A percentile compares a stretch with the other conserved stretches of the same genome.
Conservation (phyloP, 2,329 filamentous ascomycete species). For the Chalaropsis thielavioides region DNA sequence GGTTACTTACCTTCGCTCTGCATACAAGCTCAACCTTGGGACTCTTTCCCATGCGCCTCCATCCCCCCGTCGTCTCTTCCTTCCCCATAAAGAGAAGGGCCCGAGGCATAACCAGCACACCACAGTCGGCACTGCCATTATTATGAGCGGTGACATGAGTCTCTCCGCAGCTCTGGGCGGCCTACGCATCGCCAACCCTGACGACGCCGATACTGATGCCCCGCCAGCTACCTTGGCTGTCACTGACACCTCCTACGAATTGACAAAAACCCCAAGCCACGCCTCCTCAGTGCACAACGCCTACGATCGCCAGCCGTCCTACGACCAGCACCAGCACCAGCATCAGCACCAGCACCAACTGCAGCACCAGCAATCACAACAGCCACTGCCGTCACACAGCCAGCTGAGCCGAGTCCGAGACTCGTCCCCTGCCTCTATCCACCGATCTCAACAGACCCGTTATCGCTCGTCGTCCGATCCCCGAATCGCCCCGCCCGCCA, state of each 20-base stretch:
- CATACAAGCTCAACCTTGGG: constrained; percentile 3
- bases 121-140: constrained; percentile 7
- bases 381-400: constrained; percentile 13
- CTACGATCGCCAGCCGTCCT: not conserved
- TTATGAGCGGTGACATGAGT: constrained; percentile 85
- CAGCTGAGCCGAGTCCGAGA: constrained; percentile 17
- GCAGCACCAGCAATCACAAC: constrained; percentile 15
- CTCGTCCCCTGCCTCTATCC: constrained; percentile 9
- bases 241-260: constrained; percentile 5
- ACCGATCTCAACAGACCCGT: constrained; percentile 11
- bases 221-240: constrained; percentile 17
- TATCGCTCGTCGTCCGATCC: constrained; percentile 17
- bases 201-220: constrained; percentile 41
- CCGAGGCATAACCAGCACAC: constrained; percentile 12
- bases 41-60: constrained; percentile 15
- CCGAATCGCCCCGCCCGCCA: constrained; percentile 3
- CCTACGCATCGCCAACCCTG: constrained; percentile 91
- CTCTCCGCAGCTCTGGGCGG: constrained; percentile 86
- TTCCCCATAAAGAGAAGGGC: constrained; percentile 14
- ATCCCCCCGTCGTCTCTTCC: constrained; percentile 10
- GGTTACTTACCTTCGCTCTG: not conserved
- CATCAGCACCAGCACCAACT: not conserved
- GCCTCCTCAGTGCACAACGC: constrained; percentile 20
- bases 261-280: constrained; percentile 2
- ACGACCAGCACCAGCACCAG: no score